Base-by-base conservation (phyloP, 2,329 filamentous ascomycete genomes). In the Trichoderma koningiopsis region DNA sequence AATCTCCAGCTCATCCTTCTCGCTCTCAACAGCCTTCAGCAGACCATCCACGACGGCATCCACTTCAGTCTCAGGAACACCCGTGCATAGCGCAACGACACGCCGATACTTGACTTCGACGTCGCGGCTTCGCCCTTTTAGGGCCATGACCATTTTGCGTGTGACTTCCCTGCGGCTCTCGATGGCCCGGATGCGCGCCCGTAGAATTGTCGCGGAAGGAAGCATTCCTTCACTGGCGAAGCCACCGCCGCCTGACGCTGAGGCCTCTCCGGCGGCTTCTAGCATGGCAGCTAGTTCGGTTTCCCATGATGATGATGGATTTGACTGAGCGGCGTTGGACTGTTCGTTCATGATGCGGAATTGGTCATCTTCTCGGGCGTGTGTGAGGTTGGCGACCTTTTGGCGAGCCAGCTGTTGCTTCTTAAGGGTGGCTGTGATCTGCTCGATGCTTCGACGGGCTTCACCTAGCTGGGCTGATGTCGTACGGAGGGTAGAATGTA, bases 1-100 rank as follows among this genome's bases (percentile, higher is more conserved):
- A 10, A 95, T 88, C 76, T 96, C 93, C 0, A 93, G 83, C 74
- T 92, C 91, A 8, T 88, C 87, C 67, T 86, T 87, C 78, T 97
- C 94, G 75, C 94, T 97, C 80, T 97, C 95, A 3, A 98, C 91
- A 2, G 96, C 96, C 71, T 92, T 89, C 58, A 96, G 88, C 55
- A 99, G 83, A 3, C 89, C 89, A 64, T 93, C 92, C 0, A 97
- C 84, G 63, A 94, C 87, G 69, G 88, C 87, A 74, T 98, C 96
- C 16, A 98, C 92, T 69, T 93, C 88, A 10, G 86, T 85, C 71
- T 96, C 93, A 0, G 88, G 86, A 40, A 94, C 92, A 10, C 89
- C 90, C 0, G 94, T 97, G 77, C 95, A 97, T 14, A 97, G 83
- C 66, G 91, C 89, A 29, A 99, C 93, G 35, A 98, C 92, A 73